A percentile compares a stretch with the other conserved stretches of the same genome.
phyloP scores from a whole-genome alignment of 495 filamentous ascomycete genomes.

The Penicillium egyptiacum region DNA sequence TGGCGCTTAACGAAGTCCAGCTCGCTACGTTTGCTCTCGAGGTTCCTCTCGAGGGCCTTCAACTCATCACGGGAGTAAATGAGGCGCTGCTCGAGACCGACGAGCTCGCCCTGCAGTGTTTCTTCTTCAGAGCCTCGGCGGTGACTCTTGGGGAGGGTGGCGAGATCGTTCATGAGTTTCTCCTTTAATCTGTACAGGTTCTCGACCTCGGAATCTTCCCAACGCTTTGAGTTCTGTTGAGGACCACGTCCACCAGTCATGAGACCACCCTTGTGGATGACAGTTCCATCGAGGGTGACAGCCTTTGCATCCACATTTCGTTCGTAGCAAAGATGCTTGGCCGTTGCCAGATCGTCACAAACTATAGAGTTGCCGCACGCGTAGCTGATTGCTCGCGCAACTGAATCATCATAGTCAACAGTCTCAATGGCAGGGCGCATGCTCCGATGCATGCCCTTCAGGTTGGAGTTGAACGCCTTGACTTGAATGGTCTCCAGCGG shows the following conservation, averaged over 20 bases:
- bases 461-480: slow-evolving; percentile 77
- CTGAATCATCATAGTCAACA: slow-evolving; percentile 83
- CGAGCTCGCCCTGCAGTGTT: slow-evolving; percentile 72
- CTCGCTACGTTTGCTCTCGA: slow-evolving; percentile 82
- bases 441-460: slow-evolving; percentile 83
- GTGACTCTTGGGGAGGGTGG: slow-evolving; percentile 70
- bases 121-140: slow-evolving; percentile 76
- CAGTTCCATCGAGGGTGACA: slow-evolving; percentile 85
- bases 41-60: slow-evolving; percentile 78
- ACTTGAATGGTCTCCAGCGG: slow-evolving; percentile 97
- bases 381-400: slow-evolving; percentile 90
- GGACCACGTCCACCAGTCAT: slow-evolving; percentile 92
- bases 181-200: slow-evolving; percentile 70
- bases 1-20: slow-evolving; percentile 68
- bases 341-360: slow-evolving; percentile 81
- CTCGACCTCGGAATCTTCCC: slow-evolving; percentile 86
- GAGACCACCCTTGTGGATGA: slow-evolving; percentile 94
- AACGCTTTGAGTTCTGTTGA: slow-evolving; percentile 73
- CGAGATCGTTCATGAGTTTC: slow-evolving; percentile 70
- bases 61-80: slow-evolving; percentile 71
- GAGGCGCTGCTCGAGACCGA: slow-evolving; percentile 77
- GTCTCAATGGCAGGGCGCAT: slow-evolving; percentile 93
- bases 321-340: slow-evolving; percentile 86
- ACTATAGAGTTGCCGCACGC: slow-evolving; percentile 95
- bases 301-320: slow-evolving; percentile 86